Base-by-base conservation (phyloP, 495 filamentous ascomycete genomes). In the Aspergillus panamensis region DNA sequence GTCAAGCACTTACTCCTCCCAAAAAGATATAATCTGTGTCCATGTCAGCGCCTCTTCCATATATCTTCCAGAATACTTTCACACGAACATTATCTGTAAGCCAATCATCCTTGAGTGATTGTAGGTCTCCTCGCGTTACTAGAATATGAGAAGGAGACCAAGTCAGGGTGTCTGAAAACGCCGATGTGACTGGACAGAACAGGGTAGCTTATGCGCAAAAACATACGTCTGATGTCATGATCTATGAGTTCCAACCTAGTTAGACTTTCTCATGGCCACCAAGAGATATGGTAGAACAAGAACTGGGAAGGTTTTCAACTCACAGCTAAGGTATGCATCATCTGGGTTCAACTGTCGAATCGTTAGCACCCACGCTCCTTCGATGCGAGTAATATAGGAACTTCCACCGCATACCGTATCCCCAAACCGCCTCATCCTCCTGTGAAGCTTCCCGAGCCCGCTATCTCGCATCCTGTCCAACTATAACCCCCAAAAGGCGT, bases 51-150 rank as follows among this genome's bases (percentile, higher is more conserved):
- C 35, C 31, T 45, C 16, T 30, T 19, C 37, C 12, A 45, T 51
- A n/a, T 35, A 51, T 8, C 29, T 13, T 40, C n/a, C 20, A 47
- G 16, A 30, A 17, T 35, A 35, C 0, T 14, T 40, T 40, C 19
- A 49, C 57, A 73, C 86, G 55, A 82, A 96, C 92, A 77, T 96
- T 96, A 70, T 98, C 94, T n/a, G 93, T 97, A 48, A 98, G 78
- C 94, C 94, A 98, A 77, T 97, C 95, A 69, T 89, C 78, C 75
- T 89, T 93, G 47, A 98, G 80, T 30, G 86, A 85, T 69, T 88
- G 87, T 59, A 97, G 82, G 71, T 98, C 94, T 66, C 93, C 90
- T 67, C 83, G 80, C 51, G 86, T 92, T 64, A 92, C 88, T 90
- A 59, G 31, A 30, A 49, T 8, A 49, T 39, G 39, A 8, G 19